Conservation (phyloP, 129 eudicot species). For the Pittosporum tobira region DNA sequence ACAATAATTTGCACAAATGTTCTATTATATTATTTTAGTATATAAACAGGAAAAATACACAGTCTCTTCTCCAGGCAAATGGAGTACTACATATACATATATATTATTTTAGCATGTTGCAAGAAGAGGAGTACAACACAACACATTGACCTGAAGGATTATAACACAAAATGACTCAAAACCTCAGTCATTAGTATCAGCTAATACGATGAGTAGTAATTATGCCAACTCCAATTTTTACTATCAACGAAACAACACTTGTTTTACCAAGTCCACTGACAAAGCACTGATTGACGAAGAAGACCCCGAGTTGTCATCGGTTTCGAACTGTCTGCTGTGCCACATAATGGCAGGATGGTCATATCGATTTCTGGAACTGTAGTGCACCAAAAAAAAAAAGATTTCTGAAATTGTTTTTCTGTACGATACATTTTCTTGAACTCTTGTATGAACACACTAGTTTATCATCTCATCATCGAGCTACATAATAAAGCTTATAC, state of each 20-base stretch:
- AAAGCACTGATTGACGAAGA: neutral
- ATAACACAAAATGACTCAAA: neutral
- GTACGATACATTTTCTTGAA: neutral
- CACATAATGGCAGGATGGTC: too few species aligned
- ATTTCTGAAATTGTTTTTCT: neutral
- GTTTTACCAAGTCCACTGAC: neutral
- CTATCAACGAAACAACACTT: neutral
- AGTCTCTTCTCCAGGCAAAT: too few species aligned
- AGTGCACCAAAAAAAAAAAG: too few species aligned
- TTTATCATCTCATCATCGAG: neutral
- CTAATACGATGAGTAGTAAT: neutral
- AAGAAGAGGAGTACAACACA: neutral
- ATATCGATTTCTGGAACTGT: too few species aligned
- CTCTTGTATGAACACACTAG: neutral
- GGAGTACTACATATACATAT: too few species aligned
- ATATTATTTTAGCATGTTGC: too few species aligned
- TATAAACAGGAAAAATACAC: neutral
- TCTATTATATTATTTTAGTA: too few species aligned
- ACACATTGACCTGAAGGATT: neutral
- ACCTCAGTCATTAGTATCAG: neutral
- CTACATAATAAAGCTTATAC: too few species aligned
- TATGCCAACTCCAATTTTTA: neutral
- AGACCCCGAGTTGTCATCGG: neutral
- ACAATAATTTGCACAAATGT: too few species aligned
- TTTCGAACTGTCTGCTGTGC: neutral